These are phyloP conservation scores for Ceratocystiopsis minuta DNA, from an alignment of 2,329 filamentous ascomycete genomes.

Conservation along the genomic window DNA sequence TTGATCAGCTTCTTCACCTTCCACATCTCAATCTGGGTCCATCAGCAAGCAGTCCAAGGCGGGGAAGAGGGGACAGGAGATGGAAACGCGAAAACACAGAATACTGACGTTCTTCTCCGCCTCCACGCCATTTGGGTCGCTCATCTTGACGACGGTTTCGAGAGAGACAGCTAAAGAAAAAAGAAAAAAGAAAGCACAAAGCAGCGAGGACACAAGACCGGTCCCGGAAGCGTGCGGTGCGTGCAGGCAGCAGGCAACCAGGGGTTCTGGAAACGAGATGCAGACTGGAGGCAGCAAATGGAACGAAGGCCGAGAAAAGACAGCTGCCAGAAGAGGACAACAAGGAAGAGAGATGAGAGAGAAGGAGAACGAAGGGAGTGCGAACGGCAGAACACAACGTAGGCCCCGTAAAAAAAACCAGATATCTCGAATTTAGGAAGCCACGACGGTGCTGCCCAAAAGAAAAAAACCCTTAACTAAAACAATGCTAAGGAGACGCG, in stretches of 20 bases:
- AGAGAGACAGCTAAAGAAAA: background rate
- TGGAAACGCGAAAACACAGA: background rate
- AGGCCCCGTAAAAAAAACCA: background rate
- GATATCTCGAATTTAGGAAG: slow-evolving; percentile 1
- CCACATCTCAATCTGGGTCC: slow-evolving; percentile 53
- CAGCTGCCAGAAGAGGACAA: background rate
- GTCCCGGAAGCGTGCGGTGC: too few relatives aligned
- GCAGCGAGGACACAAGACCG: too few relatives aligned
- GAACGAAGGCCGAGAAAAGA: too few relatives aligned
- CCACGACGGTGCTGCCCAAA: background rate
- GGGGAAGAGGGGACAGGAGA: slow-evolving; percentile 1
- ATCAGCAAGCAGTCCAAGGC: background rate
- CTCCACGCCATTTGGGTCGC: slow-evolving; percentile 71
- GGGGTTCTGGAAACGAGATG: too few relatives aligned
- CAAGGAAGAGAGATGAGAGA: background rate
- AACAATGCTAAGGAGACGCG: too few relatives aligned
- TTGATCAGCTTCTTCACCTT: slow-evolving; percentile 99
- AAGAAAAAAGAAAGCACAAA: too few relatives aligned
- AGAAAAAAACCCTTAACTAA: too few relatives aligned
- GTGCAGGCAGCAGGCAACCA: too few relatives aligned
- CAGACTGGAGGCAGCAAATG: too few relatives aligned
- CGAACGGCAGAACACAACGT: background rate
- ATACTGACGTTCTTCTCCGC: slow-evolving; percentile 80
- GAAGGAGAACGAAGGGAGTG: background rate
- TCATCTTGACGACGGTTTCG: slow-evolving; percentile 44